A percentile compares a stretch with the other conserved stretches of the same genome.
Evolutionary conservation across 805 yeast genomes (phyloP).

Genomic region (Deakozyma indianensis): DNA sequence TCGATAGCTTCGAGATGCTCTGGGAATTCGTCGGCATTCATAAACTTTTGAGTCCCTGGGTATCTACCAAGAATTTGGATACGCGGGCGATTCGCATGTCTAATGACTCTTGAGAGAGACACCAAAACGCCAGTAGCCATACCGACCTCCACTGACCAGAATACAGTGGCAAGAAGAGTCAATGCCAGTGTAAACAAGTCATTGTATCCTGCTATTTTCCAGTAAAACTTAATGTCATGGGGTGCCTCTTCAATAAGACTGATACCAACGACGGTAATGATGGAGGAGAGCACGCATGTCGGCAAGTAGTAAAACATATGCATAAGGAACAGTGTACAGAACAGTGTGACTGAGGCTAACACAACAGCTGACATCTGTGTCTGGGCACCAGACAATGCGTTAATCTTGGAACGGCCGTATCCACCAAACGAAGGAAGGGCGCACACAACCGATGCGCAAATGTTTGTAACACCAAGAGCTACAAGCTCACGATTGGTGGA

Average conservation of each 20-base stretch:
- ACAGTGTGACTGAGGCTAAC: conserved; percentile 61
- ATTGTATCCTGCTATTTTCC: conserved; percentile 56
- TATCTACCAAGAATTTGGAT: conserved; percentile 69
- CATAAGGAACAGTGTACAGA: conserved; percentile 47
- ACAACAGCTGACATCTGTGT: conserved; percentile 75
- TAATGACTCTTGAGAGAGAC: conserved; percentile 65
- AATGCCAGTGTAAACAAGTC: conserved; percentile 57
- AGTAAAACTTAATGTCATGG: conserved; percentile 57
- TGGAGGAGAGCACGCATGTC: conserved; percentile 60
- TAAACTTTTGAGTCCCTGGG: conserved; percentile 44
- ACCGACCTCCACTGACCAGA: conserved; percentile 78
- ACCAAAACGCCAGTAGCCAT: conserved; percentile 76
- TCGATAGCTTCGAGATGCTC: conserved; percentile 35
- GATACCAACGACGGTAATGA: conserved; percentile 66
- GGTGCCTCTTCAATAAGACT: conserved; percentile 78
- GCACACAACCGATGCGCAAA: conserved; percentile 38
- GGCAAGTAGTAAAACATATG: conserved; percentile 63
- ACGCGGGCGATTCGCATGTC: conserved; percentile 66
- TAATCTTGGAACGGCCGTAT: conserved; percentile 83
- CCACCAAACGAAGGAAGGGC: conserved; percentile 92
- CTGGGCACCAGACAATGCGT: conserved; percentile 74
- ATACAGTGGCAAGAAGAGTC: conserved; percentile 50
- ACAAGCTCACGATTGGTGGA: conserved; percentile 84
- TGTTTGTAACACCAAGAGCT: conserved; percentile 69
- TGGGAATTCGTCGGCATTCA: conserved; percentile 54